Conservation (phyloP, 2,329 filamentous ascomycete species). For the Cadophora gregata region DNA sequence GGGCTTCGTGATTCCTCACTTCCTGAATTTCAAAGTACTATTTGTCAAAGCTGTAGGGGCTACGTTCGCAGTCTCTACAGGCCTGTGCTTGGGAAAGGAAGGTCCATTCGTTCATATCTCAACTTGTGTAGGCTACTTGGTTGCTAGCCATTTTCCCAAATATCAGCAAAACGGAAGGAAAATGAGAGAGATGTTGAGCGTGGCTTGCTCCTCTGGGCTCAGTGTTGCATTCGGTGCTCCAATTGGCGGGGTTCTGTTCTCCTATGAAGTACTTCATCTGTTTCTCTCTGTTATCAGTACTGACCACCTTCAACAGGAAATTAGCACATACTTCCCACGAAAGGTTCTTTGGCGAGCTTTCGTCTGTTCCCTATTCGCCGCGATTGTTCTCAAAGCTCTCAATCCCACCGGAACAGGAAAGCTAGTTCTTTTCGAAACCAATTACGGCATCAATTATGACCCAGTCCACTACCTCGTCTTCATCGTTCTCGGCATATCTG, state of each 20-base stretch:
- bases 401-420: constrained; percentile 66
- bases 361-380: constrained; percentile 61
- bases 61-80: constrained; percentile 62
- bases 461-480: constrained; percentile 62
- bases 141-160: constrained; percentile 58
- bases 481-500: constrained; percentile 59
- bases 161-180: constrained; percentile 63
- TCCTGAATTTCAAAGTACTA: constrained; percentile 60
- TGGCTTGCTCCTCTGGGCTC: constrained; percentile 61
- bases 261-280: constrained; percentile 51
- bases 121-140: constrained; percentile 61
- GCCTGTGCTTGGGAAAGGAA: constrained; percentile 67
- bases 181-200: constrained; percentile 62
- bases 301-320: constrained; percentile 49
- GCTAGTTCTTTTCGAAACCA: constrained; percentile 64
- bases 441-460: constrained; percentile 62
- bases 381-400: constrained; percentile 60
- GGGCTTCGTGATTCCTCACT: constrained; percentile 64
- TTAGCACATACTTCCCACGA: constrained; percentile 63
- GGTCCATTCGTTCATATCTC: constrained; percentile 67
- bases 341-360: constrained; percentile 66
- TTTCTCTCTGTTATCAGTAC: background rate
- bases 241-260: constrained; percentile 66
- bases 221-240: constrained; percentile 66
- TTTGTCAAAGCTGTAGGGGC: constrained; percentile 63